Conservation (phyloP, 495 filamentous ascomycete species). For the Copromyces sp. region DNA sequence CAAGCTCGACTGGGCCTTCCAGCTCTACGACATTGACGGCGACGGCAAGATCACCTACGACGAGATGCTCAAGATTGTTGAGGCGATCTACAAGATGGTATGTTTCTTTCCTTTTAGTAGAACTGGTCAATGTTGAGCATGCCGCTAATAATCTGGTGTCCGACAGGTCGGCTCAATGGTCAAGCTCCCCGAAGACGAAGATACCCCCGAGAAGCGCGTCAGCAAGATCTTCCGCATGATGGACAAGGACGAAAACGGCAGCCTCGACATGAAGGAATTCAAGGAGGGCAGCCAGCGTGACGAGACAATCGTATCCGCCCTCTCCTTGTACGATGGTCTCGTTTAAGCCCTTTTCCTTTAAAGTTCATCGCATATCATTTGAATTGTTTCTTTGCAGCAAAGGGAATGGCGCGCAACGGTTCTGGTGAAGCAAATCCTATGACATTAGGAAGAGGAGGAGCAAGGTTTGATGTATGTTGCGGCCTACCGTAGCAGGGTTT, state of each 20-base stretch:
- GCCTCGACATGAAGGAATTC: constrained; percentile 89
- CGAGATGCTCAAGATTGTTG: constrained; percentile 96
- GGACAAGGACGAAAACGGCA: constrained; percentile 99
- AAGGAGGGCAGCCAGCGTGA: constrained; percentile 98
- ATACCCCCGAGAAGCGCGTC: constrained; percentile 97
- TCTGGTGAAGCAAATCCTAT: background rate
- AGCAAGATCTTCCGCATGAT: constrained; percentile 99
- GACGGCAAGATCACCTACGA: constrained; percentile 98
- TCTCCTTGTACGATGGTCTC: constrained; percentile 92
- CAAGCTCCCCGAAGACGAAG: constrained; percentile 95
- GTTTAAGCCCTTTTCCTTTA: constrained; percentile 45
- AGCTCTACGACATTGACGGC: constrained; percentile 97
- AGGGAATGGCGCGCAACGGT: background rate
- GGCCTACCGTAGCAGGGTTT: background rate
- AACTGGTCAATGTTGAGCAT: too few species aligned
- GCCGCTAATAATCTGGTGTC: constrained; percentile 2
- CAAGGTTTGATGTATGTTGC: background rate
- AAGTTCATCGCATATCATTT: background rate
- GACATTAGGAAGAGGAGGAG: background rate
- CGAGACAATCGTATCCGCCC: constrained; percentile 95
- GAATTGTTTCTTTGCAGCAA: background rate
- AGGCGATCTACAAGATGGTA: constrained; percentile 99
- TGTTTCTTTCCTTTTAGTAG: constrained; percentile 2
- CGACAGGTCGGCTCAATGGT: constrained; percentile 94
- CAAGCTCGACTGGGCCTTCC: constrained; percentile 98